Conservation (phyloP, 2,329 filamentous ascomycete species). For the Diplodia corticola region DNA sequence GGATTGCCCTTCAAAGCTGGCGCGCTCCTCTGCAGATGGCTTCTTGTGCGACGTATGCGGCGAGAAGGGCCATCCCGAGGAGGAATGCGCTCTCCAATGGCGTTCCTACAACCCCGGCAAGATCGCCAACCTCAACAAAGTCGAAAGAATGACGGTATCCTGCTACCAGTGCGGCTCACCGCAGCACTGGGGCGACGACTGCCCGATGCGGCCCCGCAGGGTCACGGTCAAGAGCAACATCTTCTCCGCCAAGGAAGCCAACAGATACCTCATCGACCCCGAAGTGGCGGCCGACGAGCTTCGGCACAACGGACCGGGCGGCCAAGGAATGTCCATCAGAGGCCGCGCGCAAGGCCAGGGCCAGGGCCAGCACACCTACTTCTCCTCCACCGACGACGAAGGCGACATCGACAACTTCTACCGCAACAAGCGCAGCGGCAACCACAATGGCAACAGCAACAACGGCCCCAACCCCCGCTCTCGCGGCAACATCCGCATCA, state of each 20-base stretch:
- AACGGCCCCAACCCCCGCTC: background rate
- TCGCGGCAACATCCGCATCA: constrained; percentile 21
- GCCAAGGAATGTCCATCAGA: constrained; percentile 25
- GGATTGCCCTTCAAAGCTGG: constrained; percentile 59
- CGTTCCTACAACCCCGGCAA: constrained; percentile 51
- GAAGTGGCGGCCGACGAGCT: background rate
- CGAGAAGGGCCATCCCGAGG: constrained; percentile 58
- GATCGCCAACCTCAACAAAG: constrained; percentile 44
- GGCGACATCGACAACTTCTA: constrained; percentile 20
- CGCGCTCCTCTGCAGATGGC: constrained; percentile 53
- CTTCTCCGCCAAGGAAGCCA: constrained; percentile 25
- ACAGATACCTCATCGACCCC: constrained; percentile 22
- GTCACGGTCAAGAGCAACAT: background rate
- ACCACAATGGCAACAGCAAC: background rate
- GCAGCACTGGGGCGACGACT: constrained; percentile 61
- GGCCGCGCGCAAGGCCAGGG: constrained; percentile 21
- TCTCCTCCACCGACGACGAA: constrained; percentile 13
- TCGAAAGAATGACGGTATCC: constrained; percentile 52
- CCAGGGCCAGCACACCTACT: constrained; percentile 9
- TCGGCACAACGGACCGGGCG: background rate
- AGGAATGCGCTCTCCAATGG: constrained; percentile 62
- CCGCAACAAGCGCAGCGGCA: constrained; percentile 11
- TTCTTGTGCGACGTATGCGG: constrained; percentile 63
- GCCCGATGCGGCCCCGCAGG: constrained; percentile 30
- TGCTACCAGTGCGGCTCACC: constrained; percentile 59